Percentiles rank a stretch among this genome's conserved stretches.
phyloP scores from a whole-genome alignment of 441 rosid genomes.

The Erodium texanum region DNA sequence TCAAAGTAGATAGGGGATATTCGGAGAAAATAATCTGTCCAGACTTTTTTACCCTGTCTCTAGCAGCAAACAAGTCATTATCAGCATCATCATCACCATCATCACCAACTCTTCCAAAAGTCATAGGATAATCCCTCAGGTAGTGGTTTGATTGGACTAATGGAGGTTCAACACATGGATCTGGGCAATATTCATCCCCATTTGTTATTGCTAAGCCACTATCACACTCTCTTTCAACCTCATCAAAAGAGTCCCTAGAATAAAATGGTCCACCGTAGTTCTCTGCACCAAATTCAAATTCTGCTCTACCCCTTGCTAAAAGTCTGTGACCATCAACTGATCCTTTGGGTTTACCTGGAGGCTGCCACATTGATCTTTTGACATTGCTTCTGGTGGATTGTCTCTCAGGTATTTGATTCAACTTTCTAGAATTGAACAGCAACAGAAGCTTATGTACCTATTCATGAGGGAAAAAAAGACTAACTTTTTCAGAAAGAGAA shows the following conservation, averaged over 20 bases:
- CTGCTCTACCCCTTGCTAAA: conserved; percentile 9
- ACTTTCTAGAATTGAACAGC: conserved; percentile 36
- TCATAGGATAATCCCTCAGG: conserved; percentile 15
- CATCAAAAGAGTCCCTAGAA: conserved; percentile 1
- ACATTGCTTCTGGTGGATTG: conserved; percentile 12
- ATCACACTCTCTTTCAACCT: background rate
- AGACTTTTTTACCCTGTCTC: conserved; percentile 13
- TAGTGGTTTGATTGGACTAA: conserved; percentile 3
- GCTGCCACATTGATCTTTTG: conserved; percentile 6
- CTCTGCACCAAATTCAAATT: conserved; percentile 16
- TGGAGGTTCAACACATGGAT: background rate
- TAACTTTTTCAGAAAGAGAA: background rate
- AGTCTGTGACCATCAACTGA: conserved; percentile 11
- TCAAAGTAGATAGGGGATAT: conserved; percentile 17
- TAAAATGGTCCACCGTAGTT: conserved; percentile 17
- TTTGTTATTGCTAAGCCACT: background rate
- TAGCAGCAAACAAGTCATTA: conserved; percentile 19
- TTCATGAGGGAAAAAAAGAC: conserved; percentile 1
- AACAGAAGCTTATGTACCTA: conserved; percentile 43
- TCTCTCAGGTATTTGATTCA: conserved; percentile 18
- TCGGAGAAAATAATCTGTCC: conserved; percentile 15
- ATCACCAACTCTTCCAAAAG: conserved; percentile 11
- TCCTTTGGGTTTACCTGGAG: conserved; percentile 17
- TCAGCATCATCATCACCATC: too few species aligned
- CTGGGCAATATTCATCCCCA: background rate